A percentile compares a stretch with the other conserved stretches of the same genome.
Conservation (phyloP, 352 stramenopile genomes). For the Globisporangium polare region DNA sequence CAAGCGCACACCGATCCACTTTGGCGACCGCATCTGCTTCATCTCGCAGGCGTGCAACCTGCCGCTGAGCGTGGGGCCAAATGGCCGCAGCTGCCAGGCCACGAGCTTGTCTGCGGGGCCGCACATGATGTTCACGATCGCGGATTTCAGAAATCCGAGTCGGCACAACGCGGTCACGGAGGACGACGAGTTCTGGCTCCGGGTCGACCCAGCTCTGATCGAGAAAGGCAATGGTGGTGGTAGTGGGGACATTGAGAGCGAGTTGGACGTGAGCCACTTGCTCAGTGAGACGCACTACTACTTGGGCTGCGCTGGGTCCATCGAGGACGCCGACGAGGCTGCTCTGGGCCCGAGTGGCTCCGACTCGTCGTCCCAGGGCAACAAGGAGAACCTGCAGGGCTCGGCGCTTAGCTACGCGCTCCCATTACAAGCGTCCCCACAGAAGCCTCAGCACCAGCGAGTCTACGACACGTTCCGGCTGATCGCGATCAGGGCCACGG, state of each 20-base stretch:
- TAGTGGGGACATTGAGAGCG: constrained; percentile 3
- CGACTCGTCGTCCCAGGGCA: neutral
- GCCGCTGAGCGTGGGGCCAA: constrained; percentile 40
- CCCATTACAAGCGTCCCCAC: neutral
- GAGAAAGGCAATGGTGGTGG: neutral
- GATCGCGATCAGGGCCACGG: constrained; percentile 51
- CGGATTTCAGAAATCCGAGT: constrained; percentile 53
- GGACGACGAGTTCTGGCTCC: constrained; percentile 56
- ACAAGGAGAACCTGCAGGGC: constrained; percentile 8
- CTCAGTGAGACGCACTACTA: constrained; percentile 55
- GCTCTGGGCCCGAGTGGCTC: no score
- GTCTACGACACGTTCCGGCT: constrained; percentile 33
- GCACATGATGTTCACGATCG: constrained; percentile 66
- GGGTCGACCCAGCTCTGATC: constrained; percentile 30
- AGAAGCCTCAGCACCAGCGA: neutral
- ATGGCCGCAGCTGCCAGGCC: constrained; percentile 31
- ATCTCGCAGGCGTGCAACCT: constrained; percentile 40
- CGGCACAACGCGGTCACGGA: constrained; percentile 33
- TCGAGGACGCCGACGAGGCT: constrained; percentile 22
- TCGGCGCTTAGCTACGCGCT: constrained; percentile 6
- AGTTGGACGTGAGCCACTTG: constrained; percentile 33
- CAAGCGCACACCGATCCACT: constrained; percentile 44
- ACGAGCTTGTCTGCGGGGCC: constrained; percentile 23
- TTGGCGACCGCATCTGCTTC: constrained; percentile 58
- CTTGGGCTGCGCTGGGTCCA: constrained; percentile 44